These are phyloP conservation scores for Myriosclerotinia curreyana DNA, from an alignment of 2,329 filamentous ascomycete genomes.

Conservation along the genomic window DNA sequence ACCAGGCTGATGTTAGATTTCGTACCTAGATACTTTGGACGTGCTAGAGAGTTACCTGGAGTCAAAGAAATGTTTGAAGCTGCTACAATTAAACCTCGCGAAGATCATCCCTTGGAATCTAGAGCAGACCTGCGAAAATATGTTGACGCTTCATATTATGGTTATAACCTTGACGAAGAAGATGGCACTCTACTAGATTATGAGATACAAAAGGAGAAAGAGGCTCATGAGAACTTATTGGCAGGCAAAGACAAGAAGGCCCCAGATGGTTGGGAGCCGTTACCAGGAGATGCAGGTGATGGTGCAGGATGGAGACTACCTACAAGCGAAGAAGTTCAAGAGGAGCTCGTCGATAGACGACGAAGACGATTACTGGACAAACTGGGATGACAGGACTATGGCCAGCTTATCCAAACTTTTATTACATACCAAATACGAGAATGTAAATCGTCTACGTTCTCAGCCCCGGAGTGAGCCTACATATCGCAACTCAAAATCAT, in stretches of 20 bases:
- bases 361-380: slow-evolving; percentile 82
- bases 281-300: slow-evolving; percentile 85
- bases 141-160: slow-evolving; percentile 94
- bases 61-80: slow-evolving; percentile 96
- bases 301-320: slow-evolving; percentile 80
- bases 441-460: neutral
- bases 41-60: slow-evolving; percentile 84
- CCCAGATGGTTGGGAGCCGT: slow-evolving; percentile 73
- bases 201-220: slow-evolving; percentile 78
- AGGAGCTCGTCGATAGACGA: slow-evolving; percentile 84
- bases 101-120: slow-evolving; percentile 61
- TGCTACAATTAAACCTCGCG: slow-evolving; percentile 55
- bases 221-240: slow-evolving; percentile 69
- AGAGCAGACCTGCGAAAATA: slow-evolving; percentile 68
- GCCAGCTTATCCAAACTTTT: neutral
- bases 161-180: slow-evolving; percentile 90
- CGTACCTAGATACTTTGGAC: slow-evolving; percentile 81
- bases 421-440: slow-evolving; percentile 7
- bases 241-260: slow-evolving; percentile 54
- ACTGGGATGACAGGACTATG: slow-evolving; percentile 34
- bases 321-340: slow-evolving; percentile 86
- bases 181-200: slow-evolving; percentile 77
- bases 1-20: slow-evolving; percentile 19
- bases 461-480: neutral
- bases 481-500: neutral